phyloP scores from a whole-genome alignment of 441 rosid species.

The Kokia cookei region DNA sequence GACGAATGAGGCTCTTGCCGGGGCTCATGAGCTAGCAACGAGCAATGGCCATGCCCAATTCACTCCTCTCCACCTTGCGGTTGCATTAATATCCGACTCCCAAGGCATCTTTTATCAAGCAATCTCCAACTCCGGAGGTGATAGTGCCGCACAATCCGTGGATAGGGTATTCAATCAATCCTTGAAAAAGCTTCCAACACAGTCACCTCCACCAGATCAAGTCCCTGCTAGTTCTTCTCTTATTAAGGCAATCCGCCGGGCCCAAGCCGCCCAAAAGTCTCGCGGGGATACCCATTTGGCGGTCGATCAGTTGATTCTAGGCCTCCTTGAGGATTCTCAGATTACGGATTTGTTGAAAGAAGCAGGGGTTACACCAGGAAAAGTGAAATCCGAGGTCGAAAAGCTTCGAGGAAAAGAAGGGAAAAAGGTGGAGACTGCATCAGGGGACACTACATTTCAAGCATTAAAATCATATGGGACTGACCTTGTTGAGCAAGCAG shows the following conservation, averaged over 20 bases:
- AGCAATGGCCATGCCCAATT: conserved; percentile 70
- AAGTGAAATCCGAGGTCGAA: conserved; percentile 69
- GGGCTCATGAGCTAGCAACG: conserved; percentile 65
- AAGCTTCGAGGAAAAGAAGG: conserved; percentile 90
- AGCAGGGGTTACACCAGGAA: conserved; percentile 49
- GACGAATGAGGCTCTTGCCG: conserved; percentile 70
- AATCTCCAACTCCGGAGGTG: conserved; percentile 48
- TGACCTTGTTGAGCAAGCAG: conserved; percentile 89
- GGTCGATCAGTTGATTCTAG: conserved; percentile 75
- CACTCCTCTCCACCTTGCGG: conserved; percentile 81
- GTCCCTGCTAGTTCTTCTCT: conserved; percentile 65
- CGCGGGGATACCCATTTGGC: conserved; percentile 77
- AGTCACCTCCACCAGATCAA: conserved; percentile 72
- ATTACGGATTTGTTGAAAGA: conserved; percentile 62
- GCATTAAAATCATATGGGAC: conserved; percentile 88
- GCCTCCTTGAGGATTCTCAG: conserved; percentile 91
- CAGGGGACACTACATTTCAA: conserved; percentile 71
- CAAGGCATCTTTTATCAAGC: conserved; percentile 67
- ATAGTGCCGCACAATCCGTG: conserved; percentile 47
- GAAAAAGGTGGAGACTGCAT: conserved; percentile 82
- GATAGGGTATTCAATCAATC: conserved; percentile 69
- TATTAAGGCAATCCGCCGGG: conserved; percentile 65
- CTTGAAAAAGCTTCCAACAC: conserved; percentile 70
- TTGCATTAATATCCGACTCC: conserved; percentile 64
- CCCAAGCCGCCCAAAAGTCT: conserved; percentile 65